A percentile compares a stretch with the other conserved stretches of the same genome.
Conservation (phyloP, 139 green algal species). For the Volvox reticuliferus region DNA sequence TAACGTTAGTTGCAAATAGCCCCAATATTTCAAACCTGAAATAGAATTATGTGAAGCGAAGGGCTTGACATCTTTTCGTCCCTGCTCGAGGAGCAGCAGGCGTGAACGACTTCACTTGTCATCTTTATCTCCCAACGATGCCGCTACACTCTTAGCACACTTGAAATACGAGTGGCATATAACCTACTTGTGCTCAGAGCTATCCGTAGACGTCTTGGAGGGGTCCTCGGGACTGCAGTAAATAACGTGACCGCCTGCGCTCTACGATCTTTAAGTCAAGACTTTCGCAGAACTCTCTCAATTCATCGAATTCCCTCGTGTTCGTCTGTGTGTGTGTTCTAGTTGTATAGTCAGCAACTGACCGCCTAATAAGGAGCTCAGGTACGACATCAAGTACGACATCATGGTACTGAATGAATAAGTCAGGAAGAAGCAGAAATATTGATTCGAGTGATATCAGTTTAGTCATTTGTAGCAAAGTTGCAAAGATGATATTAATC, state of each 20-base stretch:
- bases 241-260: not conserved
- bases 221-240: not conserved
- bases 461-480: too few relatives aligned
- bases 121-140: not conserved
- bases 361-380: too few relatives aligned
- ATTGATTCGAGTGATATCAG: too few relatives aligned
- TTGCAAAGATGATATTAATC: too few relatives aligned
- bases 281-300: not conserved
- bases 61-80: not conserved
- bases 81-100: not conserved
- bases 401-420: too few relatives aligned
- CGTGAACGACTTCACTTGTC: not conserved
- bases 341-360: too few relatives aligned
- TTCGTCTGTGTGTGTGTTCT: not conserved
- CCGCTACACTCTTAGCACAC: not conserved
- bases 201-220: not conserved
- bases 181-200: not conserved
- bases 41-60: not conserved
- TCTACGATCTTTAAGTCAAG: not conserved
- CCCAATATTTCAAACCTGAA: not conserved
- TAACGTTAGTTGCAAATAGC: not conserved
- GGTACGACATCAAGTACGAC: too few relatives aligned
- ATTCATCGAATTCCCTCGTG: not conserved
- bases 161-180: not conserved
- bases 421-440: too few relatives aligned